Evolutionary conservation across 2,329 filamentous ascomycete genomes (phyloP), one percentile per base, ranked within the genome.

Genomic region (Aspergillus candidus): DNA sequence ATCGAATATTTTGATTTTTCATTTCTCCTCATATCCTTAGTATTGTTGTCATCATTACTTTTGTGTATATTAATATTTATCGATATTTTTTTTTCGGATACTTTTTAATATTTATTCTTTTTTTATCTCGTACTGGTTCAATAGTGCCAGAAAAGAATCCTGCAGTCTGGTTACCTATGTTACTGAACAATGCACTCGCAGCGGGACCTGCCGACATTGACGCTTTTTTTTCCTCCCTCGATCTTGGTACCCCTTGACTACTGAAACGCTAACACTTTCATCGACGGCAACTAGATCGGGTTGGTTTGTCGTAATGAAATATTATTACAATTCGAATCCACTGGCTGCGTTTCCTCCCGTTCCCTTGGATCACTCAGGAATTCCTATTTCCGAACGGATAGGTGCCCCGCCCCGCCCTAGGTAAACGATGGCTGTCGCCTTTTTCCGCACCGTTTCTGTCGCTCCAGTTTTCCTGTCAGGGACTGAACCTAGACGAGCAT

Each of bases 401-500:
- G 36, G 12, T 31, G 29, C 33, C 35, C 46, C 40, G 43, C 43
- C 33, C 41, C 34, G 30, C 35, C 32, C 34, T 22, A 32, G 35
- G 7, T 22, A 31, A 32, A 43, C 40, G 38, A 41, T 40, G 38
- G 27, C 44, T 45, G 45, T 43, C 38, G 37, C 37, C 40, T 47
- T 48, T 43, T 42, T 35, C 43, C 32, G 49, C 44, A 45, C 54
- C 54, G 54, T 56, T 56, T 55, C 45, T 55, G 52, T 51, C 52
- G 49, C 51, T 50, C 54, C 53, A 48, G 51, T 54, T 51, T 49
- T 52, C 43, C 53, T 56, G 54, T 54, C 54, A 56, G 54, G 54
- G 54, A 49, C 46, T 54, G 46, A 53, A 54, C 48, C 46, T 48
- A 41, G 44, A 48, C 38, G 44, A 53, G 54, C 54, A 54, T 54